Evolutionary conservation across 768 basidiomycete species (phyloP).

Genomic region (Tricholoma saponaceum): DNA sequence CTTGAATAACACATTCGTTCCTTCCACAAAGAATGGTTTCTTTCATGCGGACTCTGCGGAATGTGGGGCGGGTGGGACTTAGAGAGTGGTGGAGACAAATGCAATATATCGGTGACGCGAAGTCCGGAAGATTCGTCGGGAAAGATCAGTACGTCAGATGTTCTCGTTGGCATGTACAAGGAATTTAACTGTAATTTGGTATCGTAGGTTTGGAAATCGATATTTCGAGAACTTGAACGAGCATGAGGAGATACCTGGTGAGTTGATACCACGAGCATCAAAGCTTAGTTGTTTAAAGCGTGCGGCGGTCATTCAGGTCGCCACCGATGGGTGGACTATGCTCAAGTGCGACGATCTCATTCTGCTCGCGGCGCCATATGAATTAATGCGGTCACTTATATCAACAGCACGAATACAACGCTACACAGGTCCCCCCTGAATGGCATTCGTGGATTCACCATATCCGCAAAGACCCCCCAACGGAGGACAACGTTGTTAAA

Average conservation of each 20-base stretch:
- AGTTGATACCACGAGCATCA: slow-evolving; percentile 15
- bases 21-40: slow-evolving; percentile 52
- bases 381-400: not conserved
- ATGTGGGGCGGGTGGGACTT: slow-evolving; percentile 69
- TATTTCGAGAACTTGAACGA: slow-evolving; percentile 92
- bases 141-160: slow-evolving; percentile 69
- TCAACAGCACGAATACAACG: slow-evolving; percentile 75
- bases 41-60: slow-evolving; percentile 70
- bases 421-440: slow-evolving; percentile 91
- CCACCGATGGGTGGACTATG: slow-evolving; percentile 94
- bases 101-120: slow-evolving; percentile 94
- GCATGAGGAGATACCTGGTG: slow-evolving; percentile 86
- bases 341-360: slow-evolving; percentile 53
- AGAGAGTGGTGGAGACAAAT: slow-evolving; percentile 88
- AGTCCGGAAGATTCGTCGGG: slow-evolving; percentile 74
- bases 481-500: slow-evolving; percentile 69
- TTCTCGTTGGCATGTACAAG: not conserved
- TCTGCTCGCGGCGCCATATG: not conserved
- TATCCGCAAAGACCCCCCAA: slow-evolving; percentile 81
- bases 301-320: slow-evolving; percentile 52
- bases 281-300: not conserved
- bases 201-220: slow-evolving; percentile 90
- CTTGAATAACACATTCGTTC: slow-evolving; percentile 21
- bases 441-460: slow-evolving; percentile 97
- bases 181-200: slow-evolving; percentile 4